phyloP scores from a whole-genome alignment of 2,329 filamentous ascomycete species.

The Stachybotrys echinatus region DNA sequence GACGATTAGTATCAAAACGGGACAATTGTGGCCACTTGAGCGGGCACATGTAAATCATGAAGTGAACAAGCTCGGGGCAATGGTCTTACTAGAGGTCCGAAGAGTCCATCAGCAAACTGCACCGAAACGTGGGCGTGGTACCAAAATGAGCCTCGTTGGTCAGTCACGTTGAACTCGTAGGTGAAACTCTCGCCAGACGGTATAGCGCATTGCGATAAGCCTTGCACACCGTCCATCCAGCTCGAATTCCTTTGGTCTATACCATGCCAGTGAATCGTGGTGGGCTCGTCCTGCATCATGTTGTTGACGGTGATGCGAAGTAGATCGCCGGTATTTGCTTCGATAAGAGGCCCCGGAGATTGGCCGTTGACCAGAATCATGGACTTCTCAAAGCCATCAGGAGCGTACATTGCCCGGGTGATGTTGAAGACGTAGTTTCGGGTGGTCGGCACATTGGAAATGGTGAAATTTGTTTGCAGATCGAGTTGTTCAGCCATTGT shows the following conservation, averaged over 20 bases:
- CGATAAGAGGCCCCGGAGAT: constrained; percentile 57
- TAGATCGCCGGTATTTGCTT: constrained; percentile 51
- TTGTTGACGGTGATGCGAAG: constrained; percentile 60
- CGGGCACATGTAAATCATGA: no score
- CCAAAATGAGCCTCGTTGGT: constrained; percentile 7
- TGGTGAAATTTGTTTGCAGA: constrained; percentile 5
- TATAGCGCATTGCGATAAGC: constrained; percentile 54
- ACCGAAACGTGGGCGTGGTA: constrained; percentile 6
- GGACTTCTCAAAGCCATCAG: constrained; percentile 22
- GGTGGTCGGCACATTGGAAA: constrained; percentile 2
- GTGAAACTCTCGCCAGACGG: constrained; percentile 46
- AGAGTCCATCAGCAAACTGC: constrained; percentile 53
- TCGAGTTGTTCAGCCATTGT: constrained; percentile 6
- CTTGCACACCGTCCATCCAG: constrained; percentile 39
- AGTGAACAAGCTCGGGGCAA: background rate
- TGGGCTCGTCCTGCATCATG: constrained; percentile 42
- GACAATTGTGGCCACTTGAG: no score
- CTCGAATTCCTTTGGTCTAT: constrained; percentile 35
- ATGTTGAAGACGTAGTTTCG: constrained; percentile 8
- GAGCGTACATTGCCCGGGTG: constrained; percentile 1
- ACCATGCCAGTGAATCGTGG: constrained; percentile 40
- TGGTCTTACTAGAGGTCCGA: constrained; percentile 8
- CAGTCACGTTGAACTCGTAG: constrained; percentile 30
- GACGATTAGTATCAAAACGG: background rate
- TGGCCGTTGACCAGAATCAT: constrained; percentile 56